Base-by-base conservation (phyloP, 139 green algal species). In the Chloropicon primus region DNA sequence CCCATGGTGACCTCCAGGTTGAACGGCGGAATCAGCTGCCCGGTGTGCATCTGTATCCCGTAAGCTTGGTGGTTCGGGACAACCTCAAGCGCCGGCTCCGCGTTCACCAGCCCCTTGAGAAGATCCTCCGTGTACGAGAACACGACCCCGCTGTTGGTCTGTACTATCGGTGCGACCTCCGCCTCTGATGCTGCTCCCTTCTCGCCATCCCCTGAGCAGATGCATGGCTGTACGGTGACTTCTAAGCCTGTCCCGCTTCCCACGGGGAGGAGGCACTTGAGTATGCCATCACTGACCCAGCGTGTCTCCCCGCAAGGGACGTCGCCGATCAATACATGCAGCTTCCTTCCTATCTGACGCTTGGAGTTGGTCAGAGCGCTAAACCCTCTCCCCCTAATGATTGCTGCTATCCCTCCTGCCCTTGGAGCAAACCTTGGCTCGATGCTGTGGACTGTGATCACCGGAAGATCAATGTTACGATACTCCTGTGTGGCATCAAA, bases 101-200 rank as follows among this genome's bases (percentile, higher is more conserved):
- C 1, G 22, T 1, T 23, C 28, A 77, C 54, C 5, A 81, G 22
- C 1, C 71, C 77, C 71, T 53, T 53, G 71, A 81, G 25, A 3
- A 72, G 62, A 27, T 81, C 77, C 71, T 81, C 77, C 2, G 75
- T 27, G 71, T 77, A 81, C 5, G 77, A 81, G 27, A 77, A 81
- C 22, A 2, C 21, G 22, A 76, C 24, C 2, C 21, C 21, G 22
- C 3, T 53, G 53, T 21, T 21, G 53, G 21, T 72, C 53, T 23
- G 53, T 22, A 22, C 21, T 72, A 22, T 23, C 21, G 22, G 53
- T 21, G 22, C 53, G 22, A 21, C 21, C 21, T 21, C 21, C 22
- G 53, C 21, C n/a, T 75, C 74, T 26, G n/a, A 77, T 25, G 27
- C 71, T 26, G n/a, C 54, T 21, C 2, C n/a, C 26, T 2, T 54